Conservation (phyloP, 129 eudicot genomes). For the carrot (Daucus carota) region DNA sequence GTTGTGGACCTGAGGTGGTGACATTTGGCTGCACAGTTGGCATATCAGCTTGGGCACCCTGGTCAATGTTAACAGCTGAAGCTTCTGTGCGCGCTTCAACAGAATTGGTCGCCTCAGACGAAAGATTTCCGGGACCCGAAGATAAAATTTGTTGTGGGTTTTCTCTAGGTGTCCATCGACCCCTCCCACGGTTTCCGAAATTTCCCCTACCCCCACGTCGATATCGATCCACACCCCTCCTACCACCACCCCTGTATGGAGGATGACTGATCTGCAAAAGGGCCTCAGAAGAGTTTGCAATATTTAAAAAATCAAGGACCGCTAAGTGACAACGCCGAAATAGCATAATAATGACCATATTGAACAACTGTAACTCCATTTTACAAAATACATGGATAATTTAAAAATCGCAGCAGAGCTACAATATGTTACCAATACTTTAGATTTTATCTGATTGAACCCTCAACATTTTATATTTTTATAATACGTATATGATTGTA, state of each 20-base stretch:
- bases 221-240: slow-evolving; percentile 21
- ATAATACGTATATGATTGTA: background rate
- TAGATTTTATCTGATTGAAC: background rate
- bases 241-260: slow-evolving; percentile 35
- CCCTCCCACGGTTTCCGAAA: slow-evolving; percentile 24
- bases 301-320: background rate
- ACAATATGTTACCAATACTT: background rate
- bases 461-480: background rate
- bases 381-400: background rate
- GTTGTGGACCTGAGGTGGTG: slow-evolving; percentile 7
- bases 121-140: slow-evolving; percentile 17
- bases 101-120: slow-evolving; percentile 2
- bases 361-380: background rate
- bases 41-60: slow-evolving; percentile 7
- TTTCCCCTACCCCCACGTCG: slow-evolving; percentile 33
- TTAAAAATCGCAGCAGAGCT: background rate
- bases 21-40: slow-evolving; percentile 1
- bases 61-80: slow-evolving; percentile 12
- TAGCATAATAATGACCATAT: background rate
- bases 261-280: slow-evolving; percentile 31
- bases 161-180: slow-evolving; percentile 28
- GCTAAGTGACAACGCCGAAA: background rate
- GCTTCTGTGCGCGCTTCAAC: slow-evolving; percentile 23
- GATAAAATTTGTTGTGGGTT: slow-evolving; percentile 17
- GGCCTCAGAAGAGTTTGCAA: slow-evolving; percentile 2